phyloP scores from a whole-genome alignment of 495 filamentous ascomycete genomes.

The Beverwykella pulmonaria region DNA sequence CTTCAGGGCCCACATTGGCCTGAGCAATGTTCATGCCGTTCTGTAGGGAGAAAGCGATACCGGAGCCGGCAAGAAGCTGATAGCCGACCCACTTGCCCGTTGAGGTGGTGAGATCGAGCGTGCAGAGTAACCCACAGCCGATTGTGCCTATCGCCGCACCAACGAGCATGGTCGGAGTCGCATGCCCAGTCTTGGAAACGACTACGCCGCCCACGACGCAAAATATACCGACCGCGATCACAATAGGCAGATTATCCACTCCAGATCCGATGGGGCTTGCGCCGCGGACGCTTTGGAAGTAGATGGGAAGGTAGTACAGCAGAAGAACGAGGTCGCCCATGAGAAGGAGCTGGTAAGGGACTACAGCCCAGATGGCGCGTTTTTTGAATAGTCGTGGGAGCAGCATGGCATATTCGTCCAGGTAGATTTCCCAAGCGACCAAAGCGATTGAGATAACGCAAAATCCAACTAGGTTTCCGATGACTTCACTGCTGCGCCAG shows the following conservation, averaged over 20 bases:
- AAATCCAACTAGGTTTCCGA: slow-evolving; percentile 53
- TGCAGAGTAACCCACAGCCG: slow-evolving; percentile 33
- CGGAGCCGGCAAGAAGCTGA: slow-evolving; percentile 11
- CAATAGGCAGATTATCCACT: slow-evolving; percentile 36
- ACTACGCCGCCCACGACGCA: slow-evolving; percentile 6
- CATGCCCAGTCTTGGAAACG: slow-evolving; percentile 17
- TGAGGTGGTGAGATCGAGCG: slow-evolving; percentile 31
- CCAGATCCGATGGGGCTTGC: slow-evolving; percentile 35
- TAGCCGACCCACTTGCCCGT: slow-evolving; percentile 35
- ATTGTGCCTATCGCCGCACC: slow-evolving; percentile 19
- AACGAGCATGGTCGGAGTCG: slow-evolving; percentile 18
- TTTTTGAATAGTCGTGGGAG: slow-evolving; percentile 22
- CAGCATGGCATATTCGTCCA: slow-evolving; percentile 35
- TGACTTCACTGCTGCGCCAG: slow-evolving; percentile 46
- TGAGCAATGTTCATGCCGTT: slow-evolving; percentile 33
- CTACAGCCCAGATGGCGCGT: slow-evolving; percentile 10
- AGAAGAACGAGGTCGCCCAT: slow-evolving; percentile 26
- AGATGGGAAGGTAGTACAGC: slow-evolving; percentile 44
- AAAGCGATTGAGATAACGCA: slow-evolving; percentile 26
- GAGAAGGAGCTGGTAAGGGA: slow-evolving; percentile 25
- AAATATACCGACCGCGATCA: slow-evolving; percentile 48
- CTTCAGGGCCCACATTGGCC: slow-evolving; percentile 23
- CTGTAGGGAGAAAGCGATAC: slow-evolving; percentile 22
- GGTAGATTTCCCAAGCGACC: slow-evolving; percentile 21
- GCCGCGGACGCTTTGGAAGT: slow-evolving; percentile 39